Conservation (phyloP, 805 yeast genomes). For the Hanseniaspora singularis region DNA sequence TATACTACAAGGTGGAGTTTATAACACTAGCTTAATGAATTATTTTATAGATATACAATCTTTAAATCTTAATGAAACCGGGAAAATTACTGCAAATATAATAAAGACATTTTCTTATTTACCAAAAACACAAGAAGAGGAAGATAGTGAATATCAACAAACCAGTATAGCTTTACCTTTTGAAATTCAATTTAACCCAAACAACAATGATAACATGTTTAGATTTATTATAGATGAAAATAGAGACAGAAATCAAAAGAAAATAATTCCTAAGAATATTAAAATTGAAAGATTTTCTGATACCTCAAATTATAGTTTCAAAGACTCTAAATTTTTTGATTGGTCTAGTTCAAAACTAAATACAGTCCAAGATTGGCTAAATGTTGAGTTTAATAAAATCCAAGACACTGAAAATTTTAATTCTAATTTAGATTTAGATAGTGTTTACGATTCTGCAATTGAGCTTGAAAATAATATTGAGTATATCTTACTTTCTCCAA, state of each 20-base stretch:
- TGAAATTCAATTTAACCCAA: constrained; percentile 37
- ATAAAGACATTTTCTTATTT: constrained; percentile 32
- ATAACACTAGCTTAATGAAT: constrained; percentile 30
- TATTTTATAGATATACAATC: constrained; percentile 21
- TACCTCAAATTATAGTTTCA: constrained; percentile 49
- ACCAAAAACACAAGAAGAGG: background rate
- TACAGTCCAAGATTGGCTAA: background rate
- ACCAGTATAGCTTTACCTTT: constrained; percentile 42
- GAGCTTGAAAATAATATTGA: background rate
- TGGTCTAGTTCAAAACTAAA: no score
- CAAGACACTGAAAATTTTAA: constrained; percentile 14
- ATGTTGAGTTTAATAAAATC: constrained; percentile 15
- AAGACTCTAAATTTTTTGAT: constrained; percentile 19
- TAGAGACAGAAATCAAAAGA: constrained; percentile 25
- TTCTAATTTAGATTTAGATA: constrained; percentile 16
- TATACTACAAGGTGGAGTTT: constrained; percentile 33
- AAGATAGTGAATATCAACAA: constrained; percentile 24
- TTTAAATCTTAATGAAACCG: background rate
- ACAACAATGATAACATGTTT: constrained; percentile 38
- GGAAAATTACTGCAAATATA: constrained; percentile 28
- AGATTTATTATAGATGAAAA: constrained; percentile 57
- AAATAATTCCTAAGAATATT: constrained; percentile 23
- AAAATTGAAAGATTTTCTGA: constrained; percentile 46
- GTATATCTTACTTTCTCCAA: constrained; percentile 28
- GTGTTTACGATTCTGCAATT: background rate